A percentile compares a stretch with the other conserved stretches of the same genome.
Conservation (phyloP, 495 filamentous ascomycete genomes). For the Lasiosphaeria hispida region DNA sequence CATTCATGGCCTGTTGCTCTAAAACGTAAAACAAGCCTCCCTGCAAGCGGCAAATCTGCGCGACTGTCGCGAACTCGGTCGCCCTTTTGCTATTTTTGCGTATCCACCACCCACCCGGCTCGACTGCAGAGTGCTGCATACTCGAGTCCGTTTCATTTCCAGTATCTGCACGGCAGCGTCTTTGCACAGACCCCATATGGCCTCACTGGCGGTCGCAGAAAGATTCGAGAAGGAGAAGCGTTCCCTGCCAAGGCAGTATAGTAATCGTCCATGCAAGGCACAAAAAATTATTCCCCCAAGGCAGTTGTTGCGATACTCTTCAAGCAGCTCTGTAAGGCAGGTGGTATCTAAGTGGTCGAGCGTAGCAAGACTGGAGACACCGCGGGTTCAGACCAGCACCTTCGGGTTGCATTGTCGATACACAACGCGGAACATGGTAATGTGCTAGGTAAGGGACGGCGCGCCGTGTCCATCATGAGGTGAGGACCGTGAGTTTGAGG, state of each 20-base stretch:
- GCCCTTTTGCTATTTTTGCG: not conserved
- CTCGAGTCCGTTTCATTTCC: constrained; percentile 18
- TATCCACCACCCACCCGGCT: not conserved
- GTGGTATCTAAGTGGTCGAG: too few species aligned
- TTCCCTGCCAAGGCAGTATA: not conserved
- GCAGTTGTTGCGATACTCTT: too few species aligned
- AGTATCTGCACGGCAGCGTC: constrained; percentile 1
- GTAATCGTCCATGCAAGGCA: too few species aligned
- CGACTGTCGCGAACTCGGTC: not conserved
- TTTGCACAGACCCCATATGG: constrained; percentile 15
- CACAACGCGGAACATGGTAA: too few species aligned
- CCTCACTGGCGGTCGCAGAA: constrained; percentile 16
- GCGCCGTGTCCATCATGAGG: too few species aligned
- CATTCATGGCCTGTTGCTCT: constrained; percentile 2
- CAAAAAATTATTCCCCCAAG: too few species aligned
- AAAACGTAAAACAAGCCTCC: constrained; percentile 9
- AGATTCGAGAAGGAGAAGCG: constrained; percentile 15
- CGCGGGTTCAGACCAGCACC: too few species aligned
- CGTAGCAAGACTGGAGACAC: too few species aligned
- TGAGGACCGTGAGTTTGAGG: too few species aligned
- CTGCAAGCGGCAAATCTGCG: constrained; percentile 3
- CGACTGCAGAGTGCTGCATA: constrained; percentile 12
- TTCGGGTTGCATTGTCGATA: too few species aligned
- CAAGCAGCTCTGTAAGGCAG: too few species aligned
- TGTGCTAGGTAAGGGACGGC: too few species aligned